Conservation (phyloP, 2,329 filamentous ascomycete genomes). For the Neoascochyta sp. region DNA sequence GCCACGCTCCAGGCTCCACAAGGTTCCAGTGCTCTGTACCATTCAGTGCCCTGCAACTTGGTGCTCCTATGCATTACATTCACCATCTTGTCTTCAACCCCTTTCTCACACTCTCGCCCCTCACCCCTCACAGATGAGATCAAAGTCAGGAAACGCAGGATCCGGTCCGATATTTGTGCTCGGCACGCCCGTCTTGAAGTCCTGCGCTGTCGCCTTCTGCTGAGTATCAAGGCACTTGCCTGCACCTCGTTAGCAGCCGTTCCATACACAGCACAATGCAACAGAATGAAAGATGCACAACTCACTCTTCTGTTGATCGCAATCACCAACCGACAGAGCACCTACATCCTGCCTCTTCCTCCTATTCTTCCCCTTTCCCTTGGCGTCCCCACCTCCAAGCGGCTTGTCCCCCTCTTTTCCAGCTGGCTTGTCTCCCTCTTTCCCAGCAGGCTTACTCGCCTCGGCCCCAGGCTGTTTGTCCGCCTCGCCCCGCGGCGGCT, state of each 20-base stretch:
- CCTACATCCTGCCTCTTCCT: slow-evolving; percentile 6
- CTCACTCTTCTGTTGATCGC: slow-evolving; percentile 23
- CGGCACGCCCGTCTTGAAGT: slow-evolving; percentile 22
- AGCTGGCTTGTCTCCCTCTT: no score
- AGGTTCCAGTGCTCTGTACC: no score
- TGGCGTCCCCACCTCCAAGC: slow-evolving; percentile 1
- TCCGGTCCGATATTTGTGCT: slow-evolving; percentile 37
- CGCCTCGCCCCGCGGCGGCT: no score
- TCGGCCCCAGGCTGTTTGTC: no score
- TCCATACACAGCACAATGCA: no score
- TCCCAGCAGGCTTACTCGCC: no score
- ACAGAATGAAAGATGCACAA: no score
- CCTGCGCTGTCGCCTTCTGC: slow-evolving; percentile 22
- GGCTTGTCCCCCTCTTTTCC: no score
- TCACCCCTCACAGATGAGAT: slow-evolving; percentile 33
- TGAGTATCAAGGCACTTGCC: slow-evolving; percentile 29
- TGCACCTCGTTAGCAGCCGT: slow-evolving; percentile 4
- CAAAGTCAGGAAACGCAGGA: slow-evolving; percentile 38
- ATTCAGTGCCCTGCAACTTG: no score
- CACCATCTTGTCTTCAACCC: no score
- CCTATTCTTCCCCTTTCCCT: slow-evolving; percentile 2
- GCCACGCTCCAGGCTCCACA: no score
- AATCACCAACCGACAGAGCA: slow-evolving; percentile 17
- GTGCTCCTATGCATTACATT: no score
- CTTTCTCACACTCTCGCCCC: neutral